Conservation (phyloP, 208 protist species). For the Sergeia podlipaevii region DNA sequence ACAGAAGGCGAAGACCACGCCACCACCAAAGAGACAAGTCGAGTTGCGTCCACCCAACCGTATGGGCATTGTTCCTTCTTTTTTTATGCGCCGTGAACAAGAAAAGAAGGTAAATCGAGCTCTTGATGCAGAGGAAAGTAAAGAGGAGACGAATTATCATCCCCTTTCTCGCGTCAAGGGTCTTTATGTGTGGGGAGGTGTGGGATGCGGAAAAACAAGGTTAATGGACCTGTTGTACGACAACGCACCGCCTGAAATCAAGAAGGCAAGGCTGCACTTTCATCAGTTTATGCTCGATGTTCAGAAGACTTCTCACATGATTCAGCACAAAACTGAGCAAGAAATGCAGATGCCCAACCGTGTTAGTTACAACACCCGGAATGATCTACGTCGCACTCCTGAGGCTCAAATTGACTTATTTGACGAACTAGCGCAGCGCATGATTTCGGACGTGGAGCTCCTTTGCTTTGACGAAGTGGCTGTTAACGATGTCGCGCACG, state of each 20-base stretch:
- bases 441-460: constrained; percentile 88
- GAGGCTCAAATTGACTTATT: constrained; percentile 72
- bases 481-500: constrained; percentile 93
- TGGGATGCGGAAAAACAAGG: constrained; percentile 96
- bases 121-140: constrained; percentile 23
- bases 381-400: constrained; percentile 47
- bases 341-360: constrained; percentile 44
- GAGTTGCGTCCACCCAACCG: constrained; percentile 80
- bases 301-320: constrained; percentile 76
- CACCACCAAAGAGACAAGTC: constrained; percentile 43
- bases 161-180: constrained; percentile 86
- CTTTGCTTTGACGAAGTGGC: constrained; percentile 95
- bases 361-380: constrained; percentile 48
- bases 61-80: constrained; percentile 72
- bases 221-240: constrained; percentile 96
- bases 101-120: constrained; percentile 67
- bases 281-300: constrained; percentile 96
- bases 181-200: constrained; percentile 93
- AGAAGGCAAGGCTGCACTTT: constrained; percentile 94
- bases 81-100: constrained; percentile 72
- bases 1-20: constrained; percentile 22
- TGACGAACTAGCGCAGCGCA: constrained; percentile 81
- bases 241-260: constrained; percentile 52
- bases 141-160: constrained; percentile 38
- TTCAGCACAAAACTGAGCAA: constrained; percentile 56